Base-by-base conservation (phyloP, 2,329 filamentous ascomycete genomes). In the Claviceps sp. region DNA sequence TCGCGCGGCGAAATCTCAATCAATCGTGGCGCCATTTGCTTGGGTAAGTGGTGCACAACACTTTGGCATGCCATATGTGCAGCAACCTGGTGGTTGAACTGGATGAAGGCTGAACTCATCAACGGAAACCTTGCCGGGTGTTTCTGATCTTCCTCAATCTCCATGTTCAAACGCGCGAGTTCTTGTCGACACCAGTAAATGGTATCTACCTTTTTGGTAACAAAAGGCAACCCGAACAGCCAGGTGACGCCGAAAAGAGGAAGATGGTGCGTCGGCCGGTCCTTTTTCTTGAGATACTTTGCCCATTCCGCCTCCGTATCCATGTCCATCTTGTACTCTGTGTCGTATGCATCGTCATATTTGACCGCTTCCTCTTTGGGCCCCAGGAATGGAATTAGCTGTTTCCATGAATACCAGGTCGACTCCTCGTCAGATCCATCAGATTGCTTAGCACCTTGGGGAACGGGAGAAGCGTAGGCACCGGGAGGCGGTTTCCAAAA, bases 21-120 rank as follows among this genome's bases (percentile, higher is more conserved):
- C 42, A 87, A 78, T 30, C 93, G 81, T 0, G 93, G 93, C 1
- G 88, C 79, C 93, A 98, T 98, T 46, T 95, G 87, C 60, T 87
- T 87, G 1, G 93, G 93, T 1, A 95, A 68, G 61, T 98, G 93
- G 64, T 97, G 89, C 41, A 86, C 89, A 46, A 94, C 77, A 47
- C 88, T 83, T 65, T 98, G 93, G 64, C 89, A 96, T 53, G 91
- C 93, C 93, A 98, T 97, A 62, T 98, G 93, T 0, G 93, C 93
- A 5, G 91, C 90, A 1, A 96, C 87, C 65, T 98, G 93, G 63
- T 96, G 86, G 62, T 98, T 95, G 75, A 98, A 98, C 64, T 98
- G 93, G 55, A 98, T 89, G 60, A 98, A 98, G 0, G 93, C 93
- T 1, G 91, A 95, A 61, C 87, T 95, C 89, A 96, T 94, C 47